Base-by-base conservation (phyloP, 768 basidiomycete genomes). In the Nidularia pulvinata region DNA sequence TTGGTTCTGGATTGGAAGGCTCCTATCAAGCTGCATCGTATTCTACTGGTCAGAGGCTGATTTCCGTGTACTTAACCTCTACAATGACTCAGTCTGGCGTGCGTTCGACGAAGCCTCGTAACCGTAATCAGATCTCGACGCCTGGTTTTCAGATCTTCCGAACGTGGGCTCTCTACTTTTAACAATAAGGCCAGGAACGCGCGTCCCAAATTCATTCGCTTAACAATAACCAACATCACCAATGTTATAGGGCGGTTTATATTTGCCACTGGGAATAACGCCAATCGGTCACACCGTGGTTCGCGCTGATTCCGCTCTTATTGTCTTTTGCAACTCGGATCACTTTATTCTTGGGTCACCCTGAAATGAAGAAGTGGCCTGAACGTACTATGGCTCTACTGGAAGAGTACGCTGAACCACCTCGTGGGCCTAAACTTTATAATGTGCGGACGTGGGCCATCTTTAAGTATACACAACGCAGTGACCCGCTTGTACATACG, bases 131-230 rank as follows among this genome's bases (percentile, higher is more conserved):
- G 37, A 39, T 39, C 37, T 39, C n/a, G 37, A 39, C 37, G 37
- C 37, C n/a, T n/a, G n/a, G n/a, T 9, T 9, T 39, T 39, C 37
- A n/a, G 45, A 46, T 46, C 45, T 10, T 10, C 45, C 45, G 22
- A 46, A 22, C 9, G 45, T 11, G 10, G 10, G 45, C 9, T 10
- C 9, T 9, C 45, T 7, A 46, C 7, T 7, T 7, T 11, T 65
- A 64, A 76, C 74, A 76, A 75, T 75, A 75, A 72, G 70, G 61
- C 66, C 68, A 74, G 73, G 74, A 66, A 76, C 71, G 44, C 55
- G 62, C 22, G 7, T 19, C 22, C 22, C 50, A 59, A 34, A 56
- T 52, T 58, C 19, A 33, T 47, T 57, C 59, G 47, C 45, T 55
- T 57, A 43, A 65, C 65, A 66, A 65, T 68, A 66, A 59, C 53